A percentile compares a stretch with the other conserved stretches of the same genome.
phyloP scores from a whole-genome alignment of 306 rosid genomes.

The Ochetophila trinervis region DNA sequence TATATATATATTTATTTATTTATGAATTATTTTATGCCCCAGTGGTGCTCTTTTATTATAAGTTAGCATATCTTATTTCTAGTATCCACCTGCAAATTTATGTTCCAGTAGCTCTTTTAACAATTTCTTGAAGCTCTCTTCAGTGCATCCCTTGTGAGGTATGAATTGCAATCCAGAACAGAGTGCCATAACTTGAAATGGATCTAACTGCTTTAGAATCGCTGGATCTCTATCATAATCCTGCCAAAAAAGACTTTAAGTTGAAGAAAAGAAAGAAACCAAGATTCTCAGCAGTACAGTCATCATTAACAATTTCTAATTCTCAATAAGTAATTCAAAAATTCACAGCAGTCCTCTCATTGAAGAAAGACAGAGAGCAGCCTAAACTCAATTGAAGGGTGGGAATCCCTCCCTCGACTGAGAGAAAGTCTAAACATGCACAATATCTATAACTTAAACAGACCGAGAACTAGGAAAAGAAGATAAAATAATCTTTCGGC shows the following conservation, averaged over 20 bases:
- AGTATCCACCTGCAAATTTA: conserved; percentile 23
- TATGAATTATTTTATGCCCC: no score
- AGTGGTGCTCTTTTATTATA: background rate
- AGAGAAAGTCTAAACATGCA: background rate
- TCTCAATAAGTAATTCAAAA: background rate
- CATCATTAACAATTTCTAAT: background rate
- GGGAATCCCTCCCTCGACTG: background rate
- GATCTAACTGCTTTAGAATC: conserved; percentile 52
- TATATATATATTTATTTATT: no score
- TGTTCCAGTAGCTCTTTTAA: conserved; percentile 34
- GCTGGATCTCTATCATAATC: conserved; percentile 83
- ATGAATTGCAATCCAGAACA: conserved; percentile 54
- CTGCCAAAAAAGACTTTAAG: conserved; percentile 35
- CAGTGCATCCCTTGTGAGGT: conserved; percentile 38
- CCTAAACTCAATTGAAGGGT: background rate
- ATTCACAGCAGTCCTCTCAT: background rate
- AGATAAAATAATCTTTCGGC: background rate
- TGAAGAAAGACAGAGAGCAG: background rate
- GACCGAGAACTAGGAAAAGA: background rate
- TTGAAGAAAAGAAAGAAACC: background rate
- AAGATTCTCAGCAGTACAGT: background rate
- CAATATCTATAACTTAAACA: background rate
- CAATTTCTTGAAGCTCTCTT: conserved; percentile 59
- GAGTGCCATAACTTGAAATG: conserved; percentile 54
- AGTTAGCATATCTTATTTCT: conserved; percentile 7